A percentile compares a stretch with the other conserved stretches of the same genome.
These are phyloP conservation scores for Plenodomus biglobosus DNA, from an alignment of 2,329 filamentous ascomycete species.

Conservation along the genomic window DNA sequence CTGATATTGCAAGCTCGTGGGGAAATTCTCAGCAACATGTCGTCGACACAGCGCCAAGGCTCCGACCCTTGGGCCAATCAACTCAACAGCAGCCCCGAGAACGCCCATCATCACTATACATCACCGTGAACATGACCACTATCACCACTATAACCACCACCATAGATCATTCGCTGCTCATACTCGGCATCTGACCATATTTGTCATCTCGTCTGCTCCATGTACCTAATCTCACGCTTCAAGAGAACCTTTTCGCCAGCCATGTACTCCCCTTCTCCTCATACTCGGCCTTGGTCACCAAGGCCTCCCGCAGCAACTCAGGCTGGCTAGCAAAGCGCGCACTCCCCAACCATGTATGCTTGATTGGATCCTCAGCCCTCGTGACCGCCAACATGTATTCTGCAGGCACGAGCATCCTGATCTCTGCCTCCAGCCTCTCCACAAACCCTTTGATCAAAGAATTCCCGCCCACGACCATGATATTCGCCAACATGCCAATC, in stretches of 20 bases:
- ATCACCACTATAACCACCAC: neutral
- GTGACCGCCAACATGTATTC: constrained; percentile 35
- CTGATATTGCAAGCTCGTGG: constrained; percentile 17
- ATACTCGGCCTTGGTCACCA: constrained; percentile 88
- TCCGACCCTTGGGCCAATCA: constrained; percentile 28
- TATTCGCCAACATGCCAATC: constrained; percentile 80
- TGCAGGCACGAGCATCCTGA: constrained; percentile 57
- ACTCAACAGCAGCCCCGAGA: constrained; percentile 14
- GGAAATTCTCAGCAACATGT: constrained; percentile 17
- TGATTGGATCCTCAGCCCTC: constrained; percentile 73
- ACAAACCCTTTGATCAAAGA: constrained; percentile 78
- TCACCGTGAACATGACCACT: too few species aligned
- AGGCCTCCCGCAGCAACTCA: constrained; percentile 63
- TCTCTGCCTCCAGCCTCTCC: constrained; percentile 71
- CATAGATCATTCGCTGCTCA: neutral
- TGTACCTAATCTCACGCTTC: too few species aligned
- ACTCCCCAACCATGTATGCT: constrained; percentile 83
- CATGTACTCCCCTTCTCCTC: constrained; percentile 77
- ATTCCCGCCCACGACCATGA: constrained; percentile 87
- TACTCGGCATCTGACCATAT: too few species aligned
- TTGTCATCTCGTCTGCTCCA: too few species aligned
- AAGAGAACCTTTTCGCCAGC: constrained; percentile 70
- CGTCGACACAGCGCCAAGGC: constrained; percentile 12
- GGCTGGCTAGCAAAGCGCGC: constrained; percentile 71
- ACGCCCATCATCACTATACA: too few species aligned